Conservation (phyloP, 2,329 filamentous ascomycete genomes). For the Aspergillus pseudotamarii region DNA sequence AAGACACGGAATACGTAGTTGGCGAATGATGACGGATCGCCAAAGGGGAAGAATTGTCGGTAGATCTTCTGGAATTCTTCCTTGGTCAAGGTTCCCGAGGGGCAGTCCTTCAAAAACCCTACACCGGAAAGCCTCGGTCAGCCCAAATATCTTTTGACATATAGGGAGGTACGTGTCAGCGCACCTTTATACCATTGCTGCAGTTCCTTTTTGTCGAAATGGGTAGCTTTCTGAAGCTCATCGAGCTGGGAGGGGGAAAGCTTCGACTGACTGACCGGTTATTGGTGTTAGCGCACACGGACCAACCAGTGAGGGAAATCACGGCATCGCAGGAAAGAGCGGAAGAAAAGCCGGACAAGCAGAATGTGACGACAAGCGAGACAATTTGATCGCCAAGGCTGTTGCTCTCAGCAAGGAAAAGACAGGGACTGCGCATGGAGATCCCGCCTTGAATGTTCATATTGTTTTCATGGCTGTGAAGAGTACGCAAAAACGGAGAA, state of each 20-base stretch:
- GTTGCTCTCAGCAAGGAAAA: no score
- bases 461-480: background rate
- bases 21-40: constrained; percentile 94
- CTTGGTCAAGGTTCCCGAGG: constrained; percentile 93
- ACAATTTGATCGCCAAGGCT: background rate
- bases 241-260: constrained; percentile 93
- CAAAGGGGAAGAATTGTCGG: constrained; percentile 98
- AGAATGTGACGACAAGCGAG: background rate
- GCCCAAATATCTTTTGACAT: background rate
- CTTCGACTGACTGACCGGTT: constrained; percentile 80
- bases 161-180: constrained; percentile 27
- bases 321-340: background rate
- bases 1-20: constrained; percentile 99
- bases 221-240: constrained; percentile 93
- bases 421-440: background rate
- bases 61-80: constrained; percentile 99
- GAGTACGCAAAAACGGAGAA: constrained; percentile 15
- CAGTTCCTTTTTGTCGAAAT: constrained; percentile 99
- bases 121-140: constrained; percentile 9
- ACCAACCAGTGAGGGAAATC: background rate
- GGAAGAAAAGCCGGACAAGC: background rate
- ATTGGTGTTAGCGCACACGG: background rate
- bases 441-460: background rate
- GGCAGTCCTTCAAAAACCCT: constrained; percentile 99
- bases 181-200: constrained; percentile 99